Percentiles rank a stretch among this genome's conserved stretches.
phyloP scores from a whole-genome alignment of 2,329 filamentous ascomycete species.

The Talaromyces sp. region DNA sequence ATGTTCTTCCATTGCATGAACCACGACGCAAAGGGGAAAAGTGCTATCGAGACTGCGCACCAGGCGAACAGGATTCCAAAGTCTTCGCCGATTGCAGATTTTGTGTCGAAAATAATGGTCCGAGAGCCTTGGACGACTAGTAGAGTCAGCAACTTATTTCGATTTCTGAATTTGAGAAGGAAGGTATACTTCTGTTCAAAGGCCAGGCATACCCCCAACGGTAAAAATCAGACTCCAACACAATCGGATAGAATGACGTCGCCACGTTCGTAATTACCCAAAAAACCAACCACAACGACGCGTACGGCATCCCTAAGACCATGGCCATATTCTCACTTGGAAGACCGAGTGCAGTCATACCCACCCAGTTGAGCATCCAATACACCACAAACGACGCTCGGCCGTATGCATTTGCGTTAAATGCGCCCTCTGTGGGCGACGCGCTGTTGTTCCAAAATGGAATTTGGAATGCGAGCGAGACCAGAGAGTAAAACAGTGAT shows the following conservation, averaged over 20 bases:
- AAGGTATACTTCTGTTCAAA: slow-evolving; percentile 52
- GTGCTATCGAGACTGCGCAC: slow-evolving; percentile 47
- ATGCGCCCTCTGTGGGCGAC: slow-evolving; percentile 42
- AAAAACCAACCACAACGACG: slow-evolving; percentile 62
- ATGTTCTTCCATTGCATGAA: slow-evolving; percentile 41
- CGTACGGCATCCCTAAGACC: slow-evolving; percentile 60
- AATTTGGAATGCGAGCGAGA: slow-evolving; percentile 61
- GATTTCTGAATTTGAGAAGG: no score
- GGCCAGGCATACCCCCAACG: slow-evolving; percentile 63
- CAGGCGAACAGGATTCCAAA: slow-evolving; percentile 57
- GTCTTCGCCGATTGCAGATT: slow-evolving; percentile 57
- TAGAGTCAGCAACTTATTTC: not conserved
- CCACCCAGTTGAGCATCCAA: slow-evolving; percentile 61
- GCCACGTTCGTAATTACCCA: slow-evolving; percentile 65
- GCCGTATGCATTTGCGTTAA: slow-evolving; percentile 55
- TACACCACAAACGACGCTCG: slow-evolving; percentile 59
- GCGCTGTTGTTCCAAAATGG: slow-evolving; percentile 54
- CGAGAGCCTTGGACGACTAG: slow-evolving; percentile 57
- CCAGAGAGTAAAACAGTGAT: slow-evolving; percentile 61
- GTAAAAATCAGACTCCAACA: slow-evolving; percentile 58
- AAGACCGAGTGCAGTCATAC: slow-evolving; percentile 61
- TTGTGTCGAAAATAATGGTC: slow-evolving; percentile 59
- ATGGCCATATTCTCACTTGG: slow-evolving; percentile 64
- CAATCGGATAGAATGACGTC: slow-evolving; percentile 58
- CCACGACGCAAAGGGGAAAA: slow-evolving; percentile 53